phyloP scores from a whole-genome alignment of 2,329 filamentous ascomycete genomes.

The Purpureocillium lavendulum region DNA sequence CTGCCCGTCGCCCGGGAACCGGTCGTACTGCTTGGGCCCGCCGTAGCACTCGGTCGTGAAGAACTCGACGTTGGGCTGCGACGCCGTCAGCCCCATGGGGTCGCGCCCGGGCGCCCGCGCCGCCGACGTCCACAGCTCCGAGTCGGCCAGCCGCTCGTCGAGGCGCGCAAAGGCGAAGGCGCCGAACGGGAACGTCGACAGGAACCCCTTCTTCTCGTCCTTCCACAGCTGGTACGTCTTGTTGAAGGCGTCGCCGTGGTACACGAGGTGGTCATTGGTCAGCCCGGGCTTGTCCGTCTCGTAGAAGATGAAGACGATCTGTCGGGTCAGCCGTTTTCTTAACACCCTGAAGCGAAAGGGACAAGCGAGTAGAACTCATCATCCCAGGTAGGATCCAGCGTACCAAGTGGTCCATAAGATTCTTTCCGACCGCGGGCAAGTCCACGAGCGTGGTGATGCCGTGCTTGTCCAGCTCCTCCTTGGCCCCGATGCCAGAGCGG shows the following conservation, averaged over 20 bases:
- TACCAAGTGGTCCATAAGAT: slow-evolving; percentile 35
- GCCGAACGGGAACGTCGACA: slow-evolving; percentile 56
- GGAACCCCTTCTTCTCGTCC: slow-evolving; percentile 46
- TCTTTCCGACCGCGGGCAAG: slow-evolving; percentile 40
- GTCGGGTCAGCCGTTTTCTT: neutral
- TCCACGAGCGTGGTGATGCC: slow-evolving; percentile 32
- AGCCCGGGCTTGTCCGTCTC: slow-evolving; percentile 42
- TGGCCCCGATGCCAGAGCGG: slow-evolving; percentile 42
- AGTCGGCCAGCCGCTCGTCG: slow-evolving; percentile 47
- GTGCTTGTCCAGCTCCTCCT: slow-evolving; percentile 29
- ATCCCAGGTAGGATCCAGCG: neutral
- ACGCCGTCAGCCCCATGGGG: slow-evolving; percentile 49
- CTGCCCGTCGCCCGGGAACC: slow-evolving; percentile 43
- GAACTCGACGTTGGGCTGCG: slow-evolving; percentile 54
- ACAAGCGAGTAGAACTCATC: too few species aligned
- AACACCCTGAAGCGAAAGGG: neutral
- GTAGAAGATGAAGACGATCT: slow-evolving; percentile 53
- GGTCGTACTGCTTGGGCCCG: slow-evolving; percentile 47
- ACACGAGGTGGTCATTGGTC: slow-evolving; percentile 45
- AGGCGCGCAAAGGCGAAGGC: slow-evolving; percentile 54
- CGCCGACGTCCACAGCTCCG: slow-evolving; percentile 44
- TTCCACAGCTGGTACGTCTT: slow-evolving; percentile 47
- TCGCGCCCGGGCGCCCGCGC: slow-evolving; percentile 42
- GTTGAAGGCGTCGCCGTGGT: slow-evolving; percentile 41
- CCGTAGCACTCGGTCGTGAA: slow-evolving; percentile 56